Evolutionary conservation across 345 rosid genomes (phyloP).

Genomic region (Gossypium herbaceum): DNA sequence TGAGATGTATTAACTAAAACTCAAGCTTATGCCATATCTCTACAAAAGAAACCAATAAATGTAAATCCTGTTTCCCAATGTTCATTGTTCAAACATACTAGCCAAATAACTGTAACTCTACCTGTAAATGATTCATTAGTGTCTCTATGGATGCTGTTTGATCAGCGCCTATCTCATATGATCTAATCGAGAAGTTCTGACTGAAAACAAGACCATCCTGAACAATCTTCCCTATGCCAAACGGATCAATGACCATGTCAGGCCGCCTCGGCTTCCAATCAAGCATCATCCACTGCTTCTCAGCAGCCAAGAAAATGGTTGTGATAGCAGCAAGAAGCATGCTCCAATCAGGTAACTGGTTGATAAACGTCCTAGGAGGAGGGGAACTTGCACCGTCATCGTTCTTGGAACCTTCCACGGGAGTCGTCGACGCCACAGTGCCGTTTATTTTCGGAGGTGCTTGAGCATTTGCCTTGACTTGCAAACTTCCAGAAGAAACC

Average conservation of each 20-base stretch:
- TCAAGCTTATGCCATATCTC: background rate
- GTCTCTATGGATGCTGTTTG: slow-evolving; percentile 98
- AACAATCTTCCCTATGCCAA: slow-evolving; percentile 85
- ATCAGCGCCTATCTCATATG: slow-evolving; percentile 98
- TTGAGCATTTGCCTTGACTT: slow-evolving; percentile 81
- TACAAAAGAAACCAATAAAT: background rate
- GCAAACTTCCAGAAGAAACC: slow-evolving; percentile 50
- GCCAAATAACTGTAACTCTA: slow-evolving; percentile 16
- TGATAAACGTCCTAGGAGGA: slow-evolving; percentile 88
- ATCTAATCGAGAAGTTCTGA: slow-evolving; percentile 88
- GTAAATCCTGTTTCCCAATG: background rate
- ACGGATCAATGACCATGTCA: slow-evolving; percentile 85
- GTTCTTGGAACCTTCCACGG: slow-evolving; percentile 46
- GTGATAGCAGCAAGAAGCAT: slow-evolving; percentile 99
- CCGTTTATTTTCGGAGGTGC: slow-evolving; percentile 90
- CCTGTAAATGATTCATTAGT: slow-evolving; percentile 96
- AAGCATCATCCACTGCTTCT: slow-evolving; percentile 99
- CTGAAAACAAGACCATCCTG: slow-evolving; percentile 82
- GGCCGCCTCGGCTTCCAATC: slow-evolving; percentile 95
- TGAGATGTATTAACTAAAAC: slow-evolving; percentile 4
- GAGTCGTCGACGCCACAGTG: slow-evolving; percentile 40
- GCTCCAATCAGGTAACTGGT: slow-evolving; percentile 98
- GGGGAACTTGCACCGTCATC: slow-evolving; percentile 47
- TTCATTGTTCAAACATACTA: background rate
- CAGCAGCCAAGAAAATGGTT: slow-evolving; percentile 94